A percentile compares a stretch with the other conserved stretches of the same genome.
These are phyloP conservation scores for Elsinoe arachidis DNA, from an alignment of 2,329 filamentous ascomycete genomes.

Conservation along the genomic window DNA sequence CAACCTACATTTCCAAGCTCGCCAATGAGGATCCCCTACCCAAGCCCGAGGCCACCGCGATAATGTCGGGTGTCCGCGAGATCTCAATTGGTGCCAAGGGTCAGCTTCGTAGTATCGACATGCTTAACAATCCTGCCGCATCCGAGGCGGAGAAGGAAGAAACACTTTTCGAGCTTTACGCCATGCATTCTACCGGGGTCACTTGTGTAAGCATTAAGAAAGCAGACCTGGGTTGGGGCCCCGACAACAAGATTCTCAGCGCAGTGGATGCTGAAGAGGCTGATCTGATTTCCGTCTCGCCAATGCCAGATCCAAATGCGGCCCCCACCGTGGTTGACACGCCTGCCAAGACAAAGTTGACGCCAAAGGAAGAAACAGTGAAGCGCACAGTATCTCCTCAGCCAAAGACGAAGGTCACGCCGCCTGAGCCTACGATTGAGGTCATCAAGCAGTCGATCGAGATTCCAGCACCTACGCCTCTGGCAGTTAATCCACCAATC, in stretches of 20 bases:
- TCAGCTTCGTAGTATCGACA: constrained; percentile 78
- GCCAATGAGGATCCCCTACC: constrained; percentile 66
- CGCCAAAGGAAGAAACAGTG: background rate
- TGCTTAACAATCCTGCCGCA: constrained; percentile 59
- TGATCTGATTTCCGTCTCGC: constrained; percentile 65
- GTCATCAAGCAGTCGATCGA: constrained; percentile 18
- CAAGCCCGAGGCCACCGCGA: constrained; percentile 86
- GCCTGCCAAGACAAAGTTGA: constrained; percentile 1
- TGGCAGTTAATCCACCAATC: constrained; percentile 23
- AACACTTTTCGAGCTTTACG: constrained; percentile 85
- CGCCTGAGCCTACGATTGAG: constrained; percentile 19
- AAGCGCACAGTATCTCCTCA: background rate
- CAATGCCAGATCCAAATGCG: constrained; percentile 29
- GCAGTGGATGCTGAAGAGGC: constrained; percentile 67
- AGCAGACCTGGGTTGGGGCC: constrained; percentile 82
- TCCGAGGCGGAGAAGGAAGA: constrained; percentile 53
- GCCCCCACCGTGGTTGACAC: constrained; percentile 30
- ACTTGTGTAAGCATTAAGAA: constrained; percentile 80
- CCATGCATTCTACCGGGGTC: constrained; percentile 97
- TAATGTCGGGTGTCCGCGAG: constrained; percentile 93
- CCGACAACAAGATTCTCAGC: constrained; percentile 77
- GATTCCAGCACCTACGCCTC: background rate
- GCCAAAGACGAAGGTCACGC: constrained; percentile 17
- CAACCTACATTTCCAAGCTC: constrained; percentile 74
- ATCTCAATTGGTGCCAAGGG: constrained; percentile 86